Evolutionary conservation across 441 rosid genomes (phyloP).

Genomic region (Brassica balearica): DNA sequence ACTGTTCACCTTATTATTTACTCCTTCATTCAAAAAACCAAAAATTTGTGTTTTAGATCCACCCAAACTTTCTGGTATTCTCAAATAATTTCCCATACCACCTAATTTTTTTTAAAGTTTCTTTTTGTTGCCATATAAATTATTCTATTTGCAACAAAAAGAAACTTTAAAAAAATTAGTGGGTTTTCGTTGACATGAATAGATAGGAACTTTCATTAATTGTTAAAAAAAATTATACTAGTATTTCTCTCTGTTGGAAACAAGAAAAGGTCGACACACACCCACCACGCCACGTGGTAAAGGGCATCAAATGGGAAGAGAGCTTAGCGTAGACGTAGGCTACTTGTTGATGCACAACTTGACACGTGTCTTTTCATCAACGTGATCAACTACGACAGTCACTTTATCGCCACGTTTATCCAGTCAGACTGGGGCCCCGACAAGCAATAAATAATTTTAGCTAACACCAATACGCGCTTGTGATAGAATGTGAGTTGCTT

Average conservation of each 20-base stretch:
- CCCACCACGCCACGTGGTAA: slow-evolving; percentile 45
- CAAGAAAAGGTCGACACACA: slow-evolving; percentile 4
- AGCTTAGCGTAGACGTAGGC: slow-evolving; percentile 42
- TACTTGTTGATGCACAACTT: slow-evolving; percentile 21
- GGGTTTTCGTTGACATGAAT: no score
- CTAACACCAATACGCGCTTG: slow-evolving; percentile 11
- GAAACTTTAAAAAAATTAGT: no score
- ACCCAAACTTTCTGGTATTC: no score
- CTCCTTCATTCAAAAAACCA: no score
- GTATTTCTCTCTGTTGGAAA: no score
- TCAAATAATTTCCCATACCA: no score
- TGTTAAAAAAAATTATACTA: no score
- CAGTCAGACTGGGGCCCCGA: slow-evolving; percentile 42
- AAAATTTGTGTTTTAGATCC: no score
- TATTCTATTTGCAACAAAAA: no score
- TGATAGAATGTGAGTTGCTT: background rate
- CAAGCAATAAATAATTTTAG: background rate
- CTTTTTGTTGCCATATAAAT: background rate
- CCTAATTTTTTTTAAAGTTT: no score
- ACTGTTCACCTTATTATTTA: no score
- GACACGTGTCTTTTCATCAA: slow-evolving; percentile 41
- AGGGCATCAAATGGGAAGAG: slow-evolving; percentile 35
- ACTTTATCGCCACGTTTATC: slow-evolving; percentile 46
- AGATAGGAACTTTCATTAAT: no score
- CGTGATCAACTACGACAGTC: slow-evolving; percentile 33